Evolutionary conservation across 176 grass and related monocot species (phyloP), one percentile per base, ranked within the genome.

Genomic region (Raddia guianensis): DNA sequence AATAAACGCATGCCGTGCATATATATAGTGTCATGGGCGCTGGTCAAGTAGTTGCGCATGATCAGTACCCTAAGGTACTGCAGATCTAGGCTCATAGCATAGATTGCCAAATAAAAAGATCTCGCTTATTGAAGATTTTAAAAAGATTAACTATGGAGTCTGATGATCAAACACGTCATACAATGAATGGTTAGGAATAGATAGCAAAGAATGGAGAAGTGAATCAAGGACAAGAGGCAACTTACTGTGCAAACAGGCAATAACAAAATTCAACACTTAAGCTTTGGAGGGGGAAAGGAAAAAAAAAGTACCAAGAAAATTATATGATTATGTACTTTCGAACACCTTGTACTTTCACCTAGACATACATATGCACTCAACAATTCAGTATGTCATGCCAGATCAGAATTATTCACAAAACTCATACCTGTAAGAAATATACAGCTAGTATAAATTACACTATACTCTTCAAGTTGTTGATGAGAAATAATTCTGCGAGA

Each of bases 201-300:
- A 76, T 32, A 46, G 55, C 73, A 60, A 46, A 75, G n/a, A 60
- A 42, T 32, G 18, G 43, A n/a, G 62, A 85, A 72, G 3, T 55
- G 48, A 52, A 79, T 63, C 56, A 63, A 56, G n/a, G 49, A 37
- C 9, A 79, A 60, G 32, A 77, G 63, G 58, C 48, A 79, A 79
- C 32, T 76, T 84, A 35, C 52, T 3, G 16, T 59, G 27, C 43
- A 58, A 50, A 47, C 8, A 57, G 20, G 45, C 14, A 59, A 34
- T 58, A 58, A 69, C 11, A 10, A 27, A 68, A 59, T 59, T 69
- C 13, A 21, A 52, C 15, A 19, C 11, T 45, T 52, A 32, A 27
- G 45, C 45, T 43, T 44, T 16, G 34, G 37, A 84, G 63, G 16
- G 5, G 49, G 37, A 14, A 56, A 35, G 12, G 20, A 70, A 74